Percentiles rank a stretch among this genome's conserved stretches.
phyloP scores from a whole-genome alignment of 441 rosid genomes.

The Pelargonium citronellum region DNA sequence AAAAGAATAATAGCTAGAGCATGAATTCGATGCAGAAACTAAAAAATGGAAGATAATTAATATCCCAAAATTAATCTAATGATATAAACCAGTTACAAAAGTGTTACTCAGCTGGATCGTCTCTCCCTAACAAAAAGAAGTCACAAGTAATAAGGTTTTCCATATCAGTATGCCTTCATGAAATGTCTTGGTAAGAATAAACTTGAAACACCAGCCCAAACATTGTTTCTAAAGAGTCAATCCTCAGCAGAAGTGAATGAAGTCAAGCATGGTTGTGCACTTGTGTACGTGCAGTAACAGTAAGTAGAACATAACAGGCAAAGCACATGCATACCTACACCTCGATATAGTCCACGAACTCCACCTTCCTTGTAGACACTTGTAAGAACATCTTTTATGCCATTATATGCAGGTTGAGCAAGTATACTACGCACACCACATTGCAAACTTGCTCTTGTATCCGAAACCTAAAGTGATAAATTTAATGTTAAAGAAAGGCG shows the following conservation, averaged over 20 bases:
- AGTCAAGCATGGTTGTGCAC: constrained; percentile 5
- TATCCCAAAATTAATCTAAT: no score
- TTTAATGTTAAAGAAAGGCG: constrained; percentile 7
- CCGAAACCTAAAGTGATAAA: constrained; percentile 44
- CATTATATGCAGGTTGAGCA: constrained; percentile 56
- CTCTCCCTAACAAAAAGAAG: no score
- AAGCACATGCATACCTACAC: constrained; percentile 55
- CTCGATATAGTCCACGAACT: constrained; percentile 71
- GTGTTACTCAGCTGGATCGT: no score
- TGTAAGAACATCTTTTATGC: constrained; percentile 65
- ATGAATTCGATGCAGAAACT: not conserved
- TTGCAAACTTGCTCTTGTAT: constrained; percentile 31
- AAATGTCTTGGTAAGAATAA: no score
- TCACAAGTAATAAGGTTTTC: no score
- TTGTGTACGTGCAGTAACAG: not conserved
- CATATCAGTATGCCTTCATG: no score
- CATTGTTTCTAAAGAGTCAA: no score
- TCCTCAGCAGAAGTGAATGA: not conserved
- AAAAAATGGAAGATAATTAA: no score
- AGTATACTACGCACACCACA: constrained; percentile 34
- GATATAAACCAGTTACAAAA: no score
- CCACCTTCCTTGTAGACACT: constrained; percentile 81
- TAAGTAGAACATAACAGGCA: not conserved
- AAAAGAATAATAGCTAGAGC: not conserved
- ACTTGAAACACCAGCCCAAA: no score